These are phyloP conservation scores for Cystofilobasidium bisporidii DNA, from an alignment of 768 basidiomycete genomes.

Conservation along the genomic window DNA sequence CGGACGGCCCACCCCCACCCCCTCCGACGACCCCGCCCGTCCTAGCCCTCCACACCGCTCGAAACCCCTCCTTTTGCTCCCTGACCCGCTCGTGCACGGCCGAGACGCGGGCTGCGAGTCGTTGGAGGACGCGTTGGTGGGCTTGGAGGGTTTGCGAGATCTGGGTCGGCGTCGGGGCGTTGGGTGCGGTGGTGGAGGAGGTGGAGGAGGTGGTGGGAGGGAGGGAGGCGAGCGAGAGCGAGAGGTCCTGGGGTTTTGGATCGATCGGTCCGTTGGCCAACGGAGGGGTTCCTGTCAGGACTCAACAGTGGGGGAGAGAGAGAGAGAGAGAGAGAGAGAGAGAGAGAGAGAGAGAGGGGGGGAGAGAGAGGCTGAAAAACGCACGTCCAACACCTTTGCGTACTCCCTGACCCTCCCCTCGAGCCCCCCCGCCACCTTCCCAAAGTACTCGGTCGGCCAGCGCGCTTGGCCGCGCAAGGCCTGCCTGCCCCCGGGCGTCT, in stretches of 20 bases:
- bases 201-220: background rate
- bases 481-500: constrained; percentile 25
- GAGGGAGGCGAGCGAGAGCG: constrained; percentile 1
- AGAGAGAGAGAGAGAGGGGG: background rate
- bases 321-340: background rate
- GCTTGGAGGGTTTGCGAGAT: constrained; percentile 22
- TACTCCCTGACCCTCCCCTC: constrained; percentile 8
- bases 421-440: constrained; percentile 15
- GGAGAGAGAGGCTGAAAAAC: too few species aligned
- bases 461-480: constrained; percentile 22
- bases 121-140: constrained; percentile 18
- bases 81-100: constrained; percentile 9
- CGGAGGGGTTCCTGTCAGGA: too few species aligned
- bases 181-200: background rate
- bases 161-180: constrained; percentile 4
- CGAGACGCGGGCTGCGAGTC: constrained; percentile 12
- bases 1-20: too few species aligned
- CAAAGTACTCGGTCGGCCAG: constrained; percentile 26
- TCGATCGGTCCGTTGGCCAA: too few species aligned
- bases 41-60: constrained; percentile 5
- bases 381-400: constrained; percentile 4
- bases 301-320: too few species aligned
- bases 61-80: constrained; percentile 13
- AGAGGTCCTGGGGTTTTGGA: background rate
- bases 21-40: background rate